These are phyloP conservation scores for Trichoderma sp. DNA, from an alignment of 2,329 filamentous ascomycete genomes.

Conservation along the genomic window DNA sequence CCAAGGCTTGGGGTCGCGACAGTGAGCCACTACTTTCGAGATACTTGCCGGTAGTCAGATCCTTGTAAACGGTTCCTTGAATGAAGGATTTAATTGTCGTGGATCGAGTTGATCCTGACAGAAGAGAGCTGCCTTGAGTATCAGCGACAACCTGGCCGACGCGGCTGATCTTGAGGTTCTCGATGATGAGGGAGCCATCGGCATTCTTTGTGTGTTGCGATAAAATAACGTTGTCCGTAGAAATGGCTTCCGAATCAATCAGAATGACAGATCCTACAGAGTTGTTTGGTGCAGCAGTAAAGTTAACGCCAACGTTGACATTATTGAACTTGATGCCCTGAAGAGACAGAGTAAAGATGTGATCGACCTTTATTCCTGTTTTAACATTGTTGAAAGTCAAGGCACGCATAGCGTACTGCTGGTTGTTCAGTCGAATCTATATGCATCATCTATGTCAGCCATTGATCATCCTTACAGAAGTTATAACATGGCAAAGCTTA, in stretches of 20 bases:
- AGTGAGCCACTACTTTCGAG: conserved; percentile 15
- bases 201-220: conserved; percentile 21
- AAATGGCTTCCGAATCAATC: conserved; percentile 18
- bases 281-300: conserved; percentile 15
- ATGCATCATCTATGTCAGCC: background rate
- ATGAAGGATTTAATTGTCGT: conserved; percentile 13
- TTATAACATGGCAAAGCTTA: background rate
- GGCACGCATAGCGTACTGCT: conserved; percentile 20
- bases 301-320: conserved; percentile 19
- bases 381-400: conserved; percentile 20
- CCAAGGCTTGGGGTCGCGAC: conserved; percentile 14
- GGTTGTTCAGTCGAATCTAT: conserved; percentile 20
- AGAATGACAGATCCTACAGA: conserved; percentile 20
- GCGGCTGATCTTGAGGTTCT: conserved; percentile 17
- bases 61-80: conserved; percentile 19
- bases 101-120: conserved; percentile 10
- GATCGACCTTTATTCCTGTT: conserved; percentile 17
- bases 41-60: conserved; percentile 12
- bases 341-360: conserved; percentile 21
- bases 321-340: conserved; percentile 20
- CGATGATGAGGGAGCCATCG: conserved; percentile 21
- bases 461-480: fast-evolving
- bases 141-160: conserved; percentile 13
- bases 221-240: conserved; percentile 17
- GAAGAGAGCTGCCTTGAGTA: background rate